Percentiles rank a stretch among this genome's conserved stretches.
phyloP scores from a whole-genome alignment of 75 land plant genomes.

The Azolla pinnata region DNA sequence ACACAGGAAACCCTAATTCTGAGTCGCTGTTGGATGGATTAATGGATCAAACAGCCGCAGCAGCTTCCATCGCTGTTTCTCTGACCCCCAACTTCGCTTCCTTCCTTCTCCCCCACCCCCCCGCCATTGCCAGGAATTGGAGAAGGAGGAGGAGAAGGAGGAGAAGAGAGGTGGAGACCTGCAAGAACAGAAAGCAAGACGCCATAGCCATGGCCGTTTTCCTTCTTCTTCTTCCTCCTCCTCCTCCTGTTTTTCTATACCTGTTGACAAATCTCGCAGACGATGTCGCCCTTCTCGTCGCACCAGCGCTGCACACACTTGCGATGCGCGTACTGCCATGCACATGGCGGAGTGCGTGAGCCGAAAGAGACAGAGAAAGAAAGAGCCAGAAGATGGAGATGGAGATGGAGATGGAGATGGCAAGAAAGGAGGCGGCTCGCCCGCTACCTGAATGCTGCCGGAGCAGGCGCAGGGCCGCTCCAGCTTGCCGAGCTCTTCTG shows the following conservation, averaged over 20 bases:
- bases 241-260: conserved; percentile 7
- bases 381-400: background rate
- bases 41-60: no score
- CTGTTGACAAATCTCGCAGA: conserved; percentile 54
- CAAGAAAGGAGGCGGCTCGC: background rate
- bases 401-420: background rate
- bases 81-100: no score
- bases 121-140: no score
- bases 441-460: conserved; percentile 49
- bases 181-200: background rate
- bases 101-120: no score
- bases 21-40: no score
- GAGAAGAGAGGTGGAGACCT: background rate
- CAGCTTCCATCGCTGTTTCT: no score
- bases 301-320: conserved; percentile 59
- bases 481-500: conserved; percentile 32
- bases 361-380: background rate
- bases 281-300: conserved; percentile 48
- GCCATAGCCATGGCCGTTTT: background rate
- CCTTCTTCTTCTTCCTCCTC: background rate
- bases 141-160: no score
- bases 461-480: conserved; percentile 62
- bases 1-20: no score
- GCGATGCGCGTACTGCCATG: conserved; percentile 50
- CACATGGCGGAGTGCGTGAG: no score